Conservation (phyloP, 2,329 filamentous ascomycete species). For the Stachybotrys echinatus region DNA sequence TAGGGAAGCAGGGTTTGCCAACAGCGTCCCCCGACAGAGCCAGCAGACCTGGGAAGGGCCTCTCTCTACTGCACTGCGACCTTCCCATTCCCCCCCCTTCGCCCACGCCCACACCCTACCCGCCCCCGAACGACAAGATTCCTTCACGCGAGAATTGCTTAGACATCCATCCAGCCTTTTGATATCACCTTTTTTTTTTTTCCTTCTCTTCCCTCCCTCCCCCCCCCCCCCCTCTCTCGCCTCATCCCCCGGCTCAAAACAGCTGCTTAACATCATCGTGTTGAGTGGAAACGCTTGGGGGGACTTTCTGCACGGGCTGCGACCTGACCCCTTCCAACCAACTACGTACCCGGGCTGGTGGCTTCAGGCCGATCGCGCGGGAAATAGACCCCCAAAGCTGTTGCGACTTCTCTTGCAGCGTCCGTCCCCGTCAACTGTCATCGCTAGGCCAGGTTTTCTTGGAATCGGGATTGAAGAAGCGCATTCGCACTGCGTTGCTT, state of each 20-base stretch:
- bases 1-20: background rate
- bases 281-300: background rate
- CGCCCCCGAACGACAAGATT: too few species aligned
- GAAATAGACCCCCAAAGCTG: background rate
- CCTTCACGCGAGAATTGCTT: background rate
- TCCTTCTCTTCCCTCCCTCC: background rate
- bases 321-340: background rate
- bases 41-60: background rate
- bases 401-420: background rate
- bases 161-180: background rate
- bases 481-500: background rate
- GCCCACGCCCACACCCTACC: background rate
- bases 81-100: background rate
- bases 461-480: background rate
- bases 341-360: background rate
- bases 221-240: background rate
- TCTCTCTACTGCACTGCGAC: background rate
- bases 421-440: background rate
- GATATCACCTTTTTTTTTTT: background rate
- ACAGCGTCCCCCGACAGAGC: background rate
- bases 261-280: too few species aligned
- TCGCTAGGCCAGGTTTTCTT: background rate
- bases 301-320: background rate
- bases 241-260: too few species aligned
- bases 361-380: background rate